Base-by-base conservation (phyloP, 2,329 filamentous ascomycete genomes). In the Penicillium brevicompactum region DNA sequence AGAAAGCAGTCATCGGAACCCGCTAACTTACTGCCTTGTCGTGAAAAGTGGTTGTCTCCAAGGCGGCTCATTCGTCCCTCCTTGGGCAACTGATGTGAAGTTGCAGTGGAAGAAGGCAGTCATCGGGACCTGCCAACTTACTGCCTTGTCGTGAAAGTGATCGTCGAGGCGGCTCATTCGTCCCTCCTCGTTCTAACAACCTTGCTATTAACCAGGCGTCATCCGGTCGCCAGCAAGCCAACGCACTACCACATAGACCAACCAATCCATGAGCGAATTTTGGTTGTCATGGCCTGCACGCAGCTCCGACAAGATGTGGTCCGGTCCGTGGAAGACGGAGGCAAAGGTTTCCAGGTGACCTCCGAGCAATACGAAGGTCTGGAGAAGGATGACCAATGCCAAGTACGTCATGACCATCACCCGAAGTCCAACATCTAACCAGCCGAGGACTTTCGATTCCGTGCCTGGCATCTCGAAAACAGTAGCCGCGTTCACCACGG, bases 1-100 rank as follows among this genome's bases (percentile, higher is more conserved):
- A 27, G 24, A 5, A 27, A 8, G 24, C 24, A 27, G 24, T 27
- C 24, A 27, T 27, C 24, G 24, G 8, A 27, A 5, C 5, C 24
- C 8, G 24, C 4, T 8, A 5, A 27, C 24, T 27, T 27, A 27
- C 8, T 27, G 24, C 24, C 24, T 27, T 27, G 24, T 27, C 24
- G 24, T 27, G 24, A 27, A 27, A 27, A 27, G 24, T 27, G 24
- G 24, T 27, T 27, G 24, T 18, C 24, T 27, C 24, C 24, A 27
- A 8, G 24, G 24, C 24, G 49, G 43, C 49, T 6, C 49, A 52
- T 42, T 48, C 50, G 50, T 48, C 50, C 44, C 50, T 52, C 50
- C 50, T 32, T 42, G n/a, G 44, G 41, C 40, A 24, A 10, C 10
- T 18, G 18, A 18, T 18, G 18, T 27, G 24, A 27, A 6, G 3